These are phyloP conservation scores for Plasmopara halstedii DNA, from an alignment of 352 stramenopile genomes.

Conservation along the genomic window DNA sequence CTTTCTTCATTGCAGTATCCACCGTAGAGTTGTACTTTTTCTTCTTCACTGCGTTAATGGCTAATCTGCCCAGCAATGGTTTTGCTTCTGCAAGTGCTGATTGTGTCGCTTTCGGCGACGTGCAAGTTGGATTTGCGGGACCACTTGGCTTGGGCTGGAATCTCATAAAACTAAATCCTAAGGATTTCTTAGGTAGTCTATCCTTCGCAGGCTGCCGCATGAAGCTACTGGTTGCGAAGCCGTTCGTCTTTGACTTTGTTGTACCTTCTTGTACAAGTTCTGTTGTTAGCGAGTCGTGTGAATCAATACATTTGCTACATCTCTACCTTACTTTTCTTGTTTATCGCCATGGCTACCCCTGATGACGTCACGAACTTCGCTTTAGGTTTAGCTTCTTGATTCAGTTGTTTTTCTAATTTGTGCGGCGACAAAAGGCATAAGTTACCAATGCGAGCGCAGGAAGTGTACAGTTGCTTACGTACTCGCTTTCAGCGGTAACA, in stretches of 20 bases:
- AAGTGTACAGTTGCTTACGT: too few species aligned
- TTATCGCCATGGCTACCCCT: background rate
- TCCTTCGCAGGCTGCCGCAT: constrained; percentile 3
- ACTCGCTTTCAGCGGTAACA: constrained; percentile 14
- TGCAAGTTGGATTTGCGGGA: background rate
- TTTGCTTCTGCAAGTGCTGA: constrained; percentile 6
- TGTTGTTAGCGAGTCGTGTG: background rate
- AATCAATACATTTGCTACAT: background rate
- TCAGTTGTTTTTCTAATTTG: constrained; percentile 12
- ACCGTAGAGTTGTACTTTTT: constrained; percentile 1
- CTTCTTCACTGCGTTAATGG: constrained; percentile 3
- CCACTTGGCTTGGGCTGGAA: constrained; percentile 10
- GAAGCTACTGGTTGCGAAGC: constrained; percentile 11
- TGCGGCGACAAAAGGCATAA: background rate
- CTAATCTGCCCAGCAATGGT: constrained; percentile 15
- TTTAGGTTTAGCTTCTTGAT: constrained; percentile 13
- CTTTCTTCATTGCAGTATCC: background rate
- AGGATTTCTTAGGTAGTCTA: constrained; percentile 6
- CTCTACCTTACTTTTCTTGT: constrained; percentile 16
- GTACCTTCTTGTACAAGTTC: background rate
- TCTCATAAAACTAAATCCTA: constrained; percentile 18
- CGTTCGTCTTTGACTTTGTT: constrained; percentile 1
- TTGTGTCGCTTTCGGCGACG: constrained; percentile 3
- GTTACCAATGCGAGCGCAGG: background rate
- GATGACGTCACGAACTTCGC: constrained; percentile 8